Evolutionary conservation across 2,329 filamentous ascomycete species (phyloP).

Genomic region (Thielaviopsis ethacetica): DNA sequence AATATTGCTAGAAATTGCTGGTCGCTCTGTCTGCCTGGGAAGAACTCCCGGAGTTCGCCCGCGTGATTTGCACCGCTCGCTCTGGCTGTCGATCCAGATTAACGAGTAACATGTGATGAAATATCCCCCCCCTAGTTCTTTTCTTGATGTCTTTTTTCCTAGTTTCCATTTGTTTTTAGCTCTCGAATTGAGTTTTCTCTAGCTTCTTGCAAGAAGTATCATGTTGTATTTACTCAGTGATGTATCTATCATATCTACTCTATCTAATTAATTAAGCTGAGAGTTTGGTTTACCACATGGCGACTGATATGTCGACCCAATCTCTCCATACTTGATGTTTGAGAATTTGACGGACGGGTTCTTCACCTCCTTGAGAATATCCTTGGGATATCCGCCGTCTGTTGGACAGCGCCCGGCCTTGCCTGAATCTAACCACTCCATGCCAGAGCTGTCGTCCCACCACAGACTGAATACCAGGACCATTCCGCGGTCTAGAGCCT

Average conservation of each 20-base stretch:
- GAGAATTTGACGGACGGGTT: slow-evolving; percentile 35
- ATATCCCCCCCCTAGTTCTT: too few species aligned
- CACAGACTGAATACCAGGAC: slow-evolving; percentile 36
- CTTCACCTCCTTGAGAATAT: slow-evolving; percentile 29
- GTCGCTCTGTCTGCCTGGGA: slow-evolving; percentile 23
- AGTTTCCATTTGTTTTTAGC: not conserved
- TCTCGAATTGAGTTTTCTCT: not conserved
- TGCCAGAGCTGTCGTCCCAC: slow-evolving; percentile 34
- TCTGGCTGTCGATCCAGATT: slow-evolving; percentile 14
- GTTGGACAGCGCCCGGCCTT: slow-evolving; percentile 31
- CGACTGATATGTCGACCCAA: slow-evolving; percentile 32
- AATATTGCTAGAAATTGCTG: slow-evolving; percentile 19
- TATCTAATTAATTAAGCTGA: too few species aligned
- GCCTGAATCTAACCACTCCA: slow-evolving; percentile 36
- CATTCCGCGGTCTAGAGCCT: slow-evolving; percentile 30
- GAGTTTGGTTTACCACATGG: not conserved
- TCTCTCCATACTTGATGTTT: slow-evolving; percentile 44
- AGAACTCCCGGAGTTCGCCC: slow-evolving; percentile 23
- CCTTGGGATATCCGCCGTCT: slow-evolving; percentile 30
- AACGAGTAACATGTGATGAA: not conserved
- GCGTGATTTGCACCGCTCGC: slow-evolving; percentile 21
- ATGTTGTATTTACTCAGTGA: not conserved
- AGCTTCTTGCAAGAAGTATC: not conserved
- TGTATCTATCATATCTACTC: not conserved
- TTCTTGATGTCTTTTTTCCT: not conserved